Conservation (phyloP, 1,139 yeast genomes). For the Taphrina flavorubra region DNA sequence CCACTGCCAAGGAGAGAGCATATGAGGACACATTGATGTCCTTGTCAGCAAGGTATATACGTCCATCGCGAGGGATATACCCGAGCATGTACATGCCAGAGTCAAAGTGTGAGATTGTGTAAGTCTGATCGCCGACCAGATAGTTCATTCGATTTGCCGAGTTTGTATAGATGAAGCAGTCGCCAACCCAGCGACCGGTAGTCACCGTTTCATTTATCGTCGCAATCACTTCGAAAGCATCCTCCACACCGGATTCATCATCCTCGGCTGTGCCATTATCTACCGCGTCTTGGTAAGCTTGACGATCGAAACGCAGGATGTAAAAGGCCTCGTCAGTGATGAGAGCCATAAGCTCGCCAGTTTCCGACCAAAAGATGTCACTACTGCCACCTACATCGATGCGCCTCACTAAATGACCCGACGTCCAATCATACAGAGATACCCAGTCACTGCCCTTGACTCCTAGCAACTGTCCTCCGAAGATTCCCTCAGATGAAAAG, state of each 20-base stretch:
- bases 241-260: conserved; percentile 86
- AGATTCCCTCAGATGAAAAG: conserved; percentile 78
- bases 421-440: conserved; percentile 92
- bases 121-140: conserved; percentile 90
- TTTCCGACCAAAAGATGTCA: conserved; percentile 90
- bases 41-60: conserved; percentile 87
- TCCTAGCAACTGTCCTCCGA: conserved; percentile 85
- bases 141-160: conserved; percentile 86
- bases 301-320: conserved; percentile 74
- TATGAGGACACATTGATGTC: conserved; percentile 83
- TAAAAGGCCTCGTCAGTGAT: conserved; percentile 79
- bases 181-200: conserved; percentile 96
- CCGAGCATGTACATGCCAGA: conserved; percentile 86
- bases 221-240: conserved; percentile 79
- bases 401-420: conserved; percentile 80
- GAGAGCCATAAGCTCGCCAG: conserved; percentile 85
- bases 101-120: conserved; percentile 92
- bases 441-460: conserved; percentile 72
- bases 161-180: conserved; percentile 90
- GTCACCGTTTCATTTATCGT: conserved; percentile 82
- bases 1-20: conserved; percentile 78
- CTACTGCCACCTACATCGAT: conserved; percentile 69
- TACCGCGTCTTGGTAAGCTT: conserved; percentile 67
- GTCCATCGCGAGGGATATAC: conserved; percentile 86
- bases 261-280: conserved; percentile 62